These are phyloP conservation scores for Laguncularia racemosa DNA, from an alignment of 345 rosid genomes.

Conservation along the genomic window DNA sequence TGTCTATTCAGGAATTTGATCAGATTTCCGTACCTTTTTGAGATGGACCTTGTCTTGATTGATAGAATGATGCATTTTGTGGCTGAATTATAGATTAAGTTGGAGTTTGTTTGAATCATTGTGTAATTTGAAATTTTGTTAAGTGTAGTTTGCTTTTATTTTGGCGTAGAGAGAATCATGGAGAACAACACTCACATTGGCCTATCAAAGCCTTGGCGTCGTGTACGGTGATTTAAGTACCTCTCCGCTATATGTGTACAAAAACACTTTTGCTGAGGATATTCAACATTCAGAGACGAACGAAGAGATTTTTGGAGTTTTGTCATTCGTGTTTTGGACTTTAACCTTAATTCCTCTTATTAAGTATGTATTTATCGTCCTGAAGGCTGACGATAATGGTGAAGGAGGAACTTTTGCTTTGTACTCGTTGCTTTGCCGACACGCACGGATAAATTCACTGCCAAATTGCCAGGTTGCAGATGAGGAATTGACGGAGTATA, in stretches of 20 bases:
- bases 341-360: constrained; percentile 76
- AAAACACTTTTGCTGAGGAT: constrained; percentile 72
- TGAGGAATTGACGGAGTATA: constrained; percentile 64
- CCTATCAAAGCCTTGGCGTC: constrained; percentile 50
- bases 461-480: constrained; percentile 79
- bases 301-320: constrained; percentile 86
- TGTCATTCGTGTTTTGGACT: constrained; percentile 90
- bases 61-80: no score
- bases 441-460: constrained; percentile 77
- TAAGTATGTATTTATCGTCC: constrained; percentile 76
- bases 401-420: constrained; percentile 96
- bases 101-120: no score
- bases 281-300: constrained; percentile 65
- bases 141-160: neutral
- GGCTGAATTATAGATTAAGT: no score
- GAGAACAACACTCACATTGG: constrained; percentile 74
- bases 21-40: no score
- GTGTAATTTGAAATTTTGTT: no score
- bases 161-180: constrained; percentile 69
- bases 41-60: no score
- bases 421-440: constrained; percentile 76
- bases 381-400: constrained; percentile 85
- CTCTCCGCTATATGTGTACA: constrained; percentile 80
- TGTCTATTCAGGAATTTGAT: no score
- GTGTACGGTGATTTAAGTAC: constrained; percentile 95